Percentiles rank a stretch among this genome's conserved stretches.
These are phyloP conservation scores for Trichoderma sp. DNA, from an alignment of 2,329 filamentous ascomycete species.

Conservation along the genomic window DNA sequence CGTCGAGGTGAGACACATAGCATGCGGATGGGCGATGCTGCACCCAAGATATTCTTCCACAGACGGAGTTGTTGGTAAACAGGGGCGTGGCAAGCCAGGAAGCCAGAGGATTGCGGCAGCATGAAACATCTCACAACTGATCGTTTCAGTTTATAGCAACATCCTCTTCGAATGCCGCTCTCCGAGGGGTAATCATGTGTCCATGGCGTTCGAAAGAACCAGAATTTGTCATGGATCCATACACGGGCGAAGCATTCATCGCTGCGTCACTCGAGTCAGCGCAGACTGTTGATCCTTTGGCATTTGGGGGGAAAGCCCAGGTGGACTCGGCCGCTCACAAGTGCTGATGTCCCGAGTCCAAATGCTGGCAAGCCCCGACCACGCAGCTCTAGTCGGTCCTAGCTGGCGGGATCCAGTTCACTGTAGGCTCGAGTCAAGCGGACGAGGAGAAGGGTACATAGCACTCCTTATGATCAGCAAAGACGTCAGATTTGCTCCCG, in stretches of 20 bases:
- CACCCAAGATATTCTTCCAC: not conserved
- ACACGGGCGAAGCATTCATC: not conserved
- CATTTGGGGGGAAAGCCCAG: too few relatives aligned
- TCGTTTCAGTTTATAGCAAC: not conserved
- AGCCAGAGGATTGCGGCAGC: not conserved
- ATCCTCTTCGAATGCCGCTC: not conserved
- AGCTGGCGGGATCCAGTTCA: slow-evolving; percentile 16
- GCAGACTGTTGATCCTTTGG: not conserved
- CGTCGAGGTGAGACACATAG: slow-evolving; percentile 1
- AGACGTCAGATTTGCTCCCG: not conserved
- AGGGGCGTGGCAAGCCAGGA: not conserved
- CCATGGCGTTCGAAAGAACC: too few relatives aligned
- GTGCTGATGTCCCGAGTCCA: slow-evolving; percentile 16
- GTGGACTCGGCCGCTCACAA: not conserved
- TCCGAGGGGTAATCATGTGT: too few relatives aligned
- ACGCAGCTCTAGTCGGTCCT: slow-evolving; percentile 5
- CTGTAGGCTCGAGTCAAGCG: slow-evolving; percentile 12
- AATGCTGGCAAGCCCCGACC: slow-evolving; percentile 7
- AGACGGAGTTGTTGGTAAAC: not conserved
- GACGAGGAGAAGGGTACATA: not conserved
- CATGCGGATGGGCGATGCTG: slow-evolving; percentile 8
- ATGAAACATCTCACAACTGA: not conserved
- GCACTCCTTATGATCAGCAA: not conserved
- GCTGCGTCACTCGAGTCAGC: not conserved
- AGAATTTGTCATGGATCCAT: not conserved